Evolutionary conservation across 2,329 filamentous ascomycete genomes (phyloP).

Genomic region (Exophiala viscosa): DNA sequence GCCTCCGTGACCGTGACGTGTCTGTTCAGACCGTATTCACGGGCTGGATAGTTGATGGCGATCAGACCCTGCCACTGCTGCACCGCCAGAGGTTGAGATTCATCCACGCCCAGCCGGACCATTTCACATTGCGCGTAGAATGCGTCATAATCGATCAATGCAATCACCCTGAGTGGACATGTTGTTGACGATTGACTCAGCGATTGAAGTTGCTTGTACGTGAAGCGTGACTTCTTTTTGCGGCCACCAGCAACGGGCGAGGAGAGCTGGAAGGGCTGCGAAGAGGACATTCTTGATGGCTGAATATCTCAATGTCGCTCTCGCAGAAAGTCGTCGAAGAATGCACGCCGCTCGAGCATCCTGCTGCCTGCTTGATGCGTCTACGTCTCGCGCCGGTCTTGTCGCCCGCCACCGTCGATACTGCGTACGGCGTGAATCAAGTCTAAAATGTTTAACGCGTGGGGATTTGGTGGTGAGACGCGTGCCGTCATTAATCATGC

Average conservation of each 20-base stretch:
- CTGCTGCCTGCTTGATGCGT: too few relatives aligned
- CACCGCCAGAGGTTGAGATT: slow-evolving; percentile 79
- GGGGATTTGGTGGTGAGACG: not conserved
- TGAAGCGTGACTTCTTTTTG: slow-evolving; percentile 65
- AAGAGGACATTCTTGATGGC: slow-evolving; percentile 42
- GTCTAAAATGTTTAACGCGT: not conserved
- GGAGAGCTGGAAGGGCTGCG: slow-evolving; percentile 45
- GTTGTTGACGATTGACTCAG: slow-evolving; percentile 67
- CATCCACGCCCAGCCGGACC: slow-evolving; percentile 70
- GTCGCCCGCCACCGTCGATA: too few relatives aligned
- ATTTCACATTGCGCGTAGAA: slow-evolving; percentile 98
- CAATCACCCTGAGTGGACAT: slow-evolving; percentile 79
- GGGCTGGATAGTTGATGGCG: slow-evolving; percentile 91
- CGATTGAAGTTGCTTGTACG: slow-evolving; percentile 75
- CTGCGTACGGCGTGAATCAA: too few relatives aligned
- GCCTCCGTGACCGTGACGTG: slow-evolving; percentile 79
- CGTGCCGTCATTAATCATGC: slow-evolving; percentile 1
- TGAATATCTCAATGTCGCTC: too few relatives aligned
- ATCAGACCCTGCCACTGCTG: slow-evolving; percentile 96
- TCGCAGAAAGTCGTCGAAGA: too few relatives aligned
- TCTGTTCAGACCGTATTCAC: slow-evolving; percentile 72
- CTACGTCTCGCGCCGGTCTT: too few relatives aligned
- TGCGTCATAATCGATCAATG: slow-evolving; percentile 91
- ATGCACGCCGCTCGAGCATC: too few relatives aligned
- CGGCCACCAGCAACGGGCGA: slow-evolving; percentile 37